Evolutionary conservation across 2,329 filamentous ascomycete genomes (phyloP), one percentile per base, ranked within the genome.

Genomic region (Aspergillus sergii): DNA sequence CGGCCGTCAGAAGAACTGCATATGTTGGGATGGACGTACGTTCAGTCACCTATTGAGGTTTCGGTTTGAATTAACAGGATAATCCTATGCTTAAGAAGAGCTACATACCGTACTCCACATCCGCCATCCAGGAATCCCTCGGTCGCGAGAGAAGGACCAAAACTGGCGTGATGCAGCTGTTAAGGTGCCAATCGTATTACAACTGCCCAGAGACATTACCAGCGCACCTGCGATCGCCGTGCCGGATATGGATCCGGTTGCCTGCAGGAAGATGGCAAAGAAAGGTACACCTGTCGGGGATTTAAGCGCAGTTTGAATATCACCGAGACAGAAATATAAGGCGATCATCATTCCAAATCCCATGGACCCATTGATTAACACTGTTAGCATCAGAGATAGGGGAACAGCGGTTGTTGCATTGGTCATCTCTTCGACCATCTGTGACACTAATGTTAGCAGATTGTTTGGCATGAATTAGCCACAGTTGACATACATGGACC

Each of bases 131-230:
- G 72, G 72, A n/a, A 75, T 63, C 7, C 70, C 72, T 5, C 69
- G 65, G 43, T 75, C 69, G 32, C 72, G 63, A 14, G 72, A 63
- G 30, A 75, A 73, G 9, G 72, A 70, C 74, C 71, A 72, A 51
- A 73, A 68, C 58, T 72, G 69, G 19, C 71, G 81, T 74, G 63
- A 88, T 68, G 73, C 78, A 79, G 85, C 84, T 2, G 76, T 75
- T 3, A 78, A 64, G 63, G 75, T 72, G 34, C 73, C 75, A n/a
- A 78, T 72, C 1, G 72, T 72, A 11, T 71, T 71, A 36, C 72
- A 73, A n/a, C 73, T 64, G 12, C 70, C 71, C 30, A 77, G 69
- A 12, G 72, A 59, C 1, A 73, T 68, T 10, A 78, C 66, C 39
- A 76, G 67, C 2, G 66, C 67, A 2, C 61, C 66, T 53, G 77